Evolutionary conservation across 225 moss, liverwort and hornwort species (phyloP).

Genomic region (Ulota crispa): DNA sequence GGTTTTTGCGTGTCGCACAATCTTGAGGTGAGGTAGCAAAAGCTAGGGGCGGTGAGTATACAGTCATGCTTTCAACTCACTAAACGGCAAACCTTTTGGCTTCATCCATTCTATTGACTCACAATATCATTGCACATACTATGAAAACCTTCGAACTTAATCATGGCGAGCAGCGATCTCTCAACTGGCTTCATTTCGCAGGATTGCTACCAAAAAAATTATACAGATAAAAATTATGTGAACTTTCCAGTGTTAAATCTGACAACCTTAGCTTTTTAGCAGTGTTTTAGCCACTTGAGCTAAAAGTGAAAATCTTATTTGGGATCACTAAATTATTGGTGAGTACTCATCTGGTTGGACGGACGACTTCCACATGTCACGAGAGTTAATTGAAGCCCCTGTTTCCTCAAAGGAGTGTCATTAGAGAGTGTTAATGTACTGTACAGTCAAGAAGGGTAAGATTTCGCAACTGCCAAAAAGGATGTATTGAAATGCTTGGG

Average conservation of each 20-base stretch:
- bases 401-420: background rate
- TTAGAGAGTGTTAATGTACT: no score
- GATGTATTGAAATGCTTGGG: background rate
- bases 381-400: background rate
- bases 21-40: background rate
- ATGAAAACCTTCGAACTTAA: background rate
- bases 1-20: background rate
- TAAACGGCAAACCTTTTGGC: background rate
- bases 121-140: no score
- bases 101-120: background rate
- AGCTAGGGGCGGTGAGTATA: background rate
- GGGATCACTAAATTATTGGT: no score
- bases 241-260: no score
- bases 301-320: no score
- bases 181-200: no score
- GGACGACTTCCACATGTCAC: background rate
- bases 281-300: no score
- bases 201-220: no score
- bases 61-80: background rate
- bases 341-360: background rate
- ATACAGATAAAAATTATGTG: no score
- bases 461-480: background rate
- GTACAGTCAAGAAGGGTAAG: background rate
- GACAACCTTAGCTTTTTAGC: no score
- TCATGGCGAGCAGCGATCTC: no score